Evolutionary conservation across 768 basidiomycete genomes (phyloP).

Genomic region (Cystobasidium tubakii): DNA sequence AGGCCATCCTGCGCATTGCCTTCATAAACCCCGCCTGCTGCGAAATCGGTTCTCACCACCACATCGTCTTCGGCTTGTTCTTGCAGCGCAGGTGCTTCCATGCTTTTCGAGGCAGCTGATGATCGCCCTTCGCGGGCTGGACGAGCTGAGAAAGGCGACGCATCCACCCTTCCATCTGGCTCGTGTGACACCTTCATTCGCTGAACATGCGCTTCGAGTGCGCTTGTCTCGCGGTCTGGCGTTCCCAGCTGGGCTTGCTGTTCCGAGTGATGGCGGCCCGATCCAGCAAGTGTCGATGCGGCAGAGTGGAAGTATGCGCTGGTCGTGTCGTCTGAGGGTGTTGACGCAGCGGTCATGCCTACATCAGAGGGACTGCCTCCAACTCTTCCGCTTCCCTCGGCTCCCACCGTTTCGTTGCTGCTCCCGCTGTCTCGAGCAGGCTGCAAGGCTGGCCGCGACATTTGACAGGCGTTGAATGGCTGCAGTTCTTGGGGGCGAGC

Average conservation of each 20-base stretch:
- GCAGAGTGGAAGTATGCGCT: constrained; percentile 19
- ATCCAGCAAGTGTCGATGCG: background rate
- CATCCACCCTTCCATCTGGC: background rate
- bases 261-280: background rate
- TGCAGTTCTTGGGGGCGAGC: too few relatives aligned
- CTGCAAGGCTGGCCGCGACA: constrained; percentile 2
- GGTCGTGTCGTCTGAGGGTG: background rate
- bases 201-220: background rate
- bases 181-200: background rate
- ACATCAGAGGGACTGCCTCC: background rate
- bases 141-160: background rate
- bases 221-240: background rate
- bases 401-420: background rate
- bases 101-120: background rate
- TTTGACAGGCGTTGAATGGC: background rate
- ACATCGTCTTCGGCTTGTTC: background rate
- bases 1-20: background rate
- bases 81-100: background rate
- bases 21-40: background rate
- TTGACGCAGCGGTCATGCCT: background rate
- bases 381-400: background rate
- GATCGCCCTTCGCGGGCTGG: background rate
- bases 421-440: background rate
- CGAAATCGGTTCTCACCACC: background rate
- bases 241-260: background rate